Percentiles rank a stretch among this genome's conserved stretches.
These are phyloP conservation scores for Ustilago cynodontis DNA, from an alignment of 1,284 basidiomycete genomes.

Conservation along the genomic window DNA sequence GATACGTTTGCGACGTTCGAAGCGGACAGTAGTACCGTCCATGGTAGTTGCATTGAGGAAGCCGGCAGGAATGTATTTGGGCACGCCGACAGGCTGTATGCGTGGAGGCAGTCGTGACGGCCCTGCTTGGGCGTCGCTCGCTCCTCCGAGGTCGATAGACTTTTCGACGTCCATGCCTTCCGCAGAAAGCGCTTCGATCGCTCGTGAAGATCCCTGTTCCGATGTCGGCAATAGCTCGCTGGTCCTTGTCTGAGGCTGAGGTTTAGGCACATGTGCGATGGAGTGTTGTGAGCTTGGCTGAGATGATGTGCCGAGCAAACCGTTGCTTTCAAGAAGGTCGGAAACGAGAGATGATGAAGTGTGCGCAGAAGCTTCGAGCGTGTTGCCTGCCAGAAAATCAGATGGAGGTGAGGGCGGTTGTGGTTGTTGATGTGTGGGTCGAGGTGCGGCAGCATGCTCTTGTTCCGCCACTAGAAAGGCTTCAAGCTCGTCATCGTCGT, in stretches of 20 bases:
- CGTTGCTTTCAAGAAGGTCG: constrained; percentile 44
- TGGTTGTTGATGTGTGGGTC: background rate
- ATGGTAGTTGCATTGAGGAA: constrained; percentile 48
- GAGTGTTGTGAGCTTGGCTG: constrained; percentile 39
- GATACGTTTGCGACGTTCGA: constrained; percentile 58
- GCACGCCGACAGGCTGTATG: constrained; percentile 27
- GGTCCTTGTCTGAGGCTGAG: constrained; percentile 9
- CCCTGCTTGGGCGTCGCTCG: constrained; percentile 7
- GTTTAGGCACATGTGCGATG: background rate
- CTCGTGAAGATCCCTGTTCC: constrained; percentile 22
- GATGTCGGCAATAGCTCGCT: constrained; percentile 15
- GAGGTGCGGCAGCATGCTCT: constrained; percentile 10
- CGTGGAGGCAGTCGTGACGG: constrained; percentile 22
- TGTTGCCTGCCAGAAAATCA: background rate
- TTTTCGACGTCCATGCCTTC: constrained; percentile 1
- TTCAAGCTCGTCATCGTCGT: constrained; percentile 43
- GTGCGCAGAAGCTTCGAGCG: background rate
- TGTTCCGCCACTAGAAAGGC: constrained; percentile 36
- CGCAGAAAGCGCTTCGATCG: constrained; percentile 28
- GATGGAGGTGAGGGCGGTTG: constrained; percentile 9
- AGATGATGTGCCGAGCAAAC: constrained; percentile 36
- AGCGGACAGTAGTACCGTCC: constrained; percentile 50
- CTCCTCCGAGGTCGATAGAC: background rate
- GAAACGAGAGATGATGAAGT: constrained; percentile 17
- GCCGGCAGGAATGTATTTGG: constrained; percentile 65